Evolutionary conservation across 805 yeast genomes (phyloP).

Genomic region (Suhomyces tanzawaensis): DNA sequence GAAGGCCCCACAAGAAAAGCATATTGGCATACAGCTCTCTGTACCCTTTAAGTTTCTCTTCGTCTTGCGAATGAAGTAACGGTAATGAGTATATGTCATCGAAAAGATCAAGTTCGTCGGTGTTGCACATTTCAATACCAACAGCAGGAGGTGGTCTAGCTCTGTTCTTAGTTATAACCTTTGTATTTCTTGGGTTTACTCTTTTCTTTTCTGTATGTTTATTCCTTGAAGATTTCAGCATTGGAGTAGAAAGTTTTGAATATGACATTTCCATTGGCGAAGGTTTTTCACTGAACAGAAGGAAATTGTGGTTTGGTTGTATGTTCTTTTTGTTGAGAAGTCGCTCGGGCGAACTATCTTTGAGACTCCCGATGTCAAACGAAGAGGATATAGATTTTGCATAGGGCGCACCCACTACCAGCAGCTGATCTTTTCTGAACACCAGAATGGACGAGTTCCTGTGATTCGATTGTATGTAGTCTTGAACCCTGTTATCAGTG

Average conservation of each 20-base stretch:
- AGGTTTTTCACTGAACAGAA: background rate
- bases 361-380: conserved; percentile 12
- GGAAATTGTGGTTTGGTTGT: conserved; percentile 10
- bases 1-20: conserved; percentile 79
- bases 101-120: conserved; percentile 41
- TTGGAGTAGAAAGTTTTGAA: background rate
- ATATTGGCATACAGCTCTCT: conserved; percentile 75
- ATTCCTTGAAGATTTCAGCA: background rate
- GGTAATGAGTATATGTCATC: conserved; percentile 41
- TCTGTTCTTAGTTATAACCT: conserved; percentile 5
- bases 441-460: conserved; percentile 11
- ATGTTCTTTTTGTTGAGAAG: conserved; percentile 19
- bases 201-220: conserved; percentile 1
- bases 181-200: background rate
- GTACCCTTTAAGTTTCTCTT: conserved; percentile 37
- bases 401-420: conserved; percentile 7
- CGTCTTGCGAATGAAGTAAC: conserved; percentile 40
- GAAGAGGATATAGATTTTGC: conserved; percentile 19
- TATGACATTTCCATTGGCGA: background rate
- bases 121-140: conserved; percentile 47
- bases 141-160: conserved; percentile 28
- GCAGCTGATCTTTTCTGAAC: conserved; percentile 8
- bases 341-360: conserved; percentile 19
- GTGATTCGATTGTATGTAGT: conserved; percentile 6
- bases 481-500: conserved; percentile 6